Base-by-base conservation (phyloP, 1,284 basidiomycete species). In the Blastosporella zonata region DNA sequence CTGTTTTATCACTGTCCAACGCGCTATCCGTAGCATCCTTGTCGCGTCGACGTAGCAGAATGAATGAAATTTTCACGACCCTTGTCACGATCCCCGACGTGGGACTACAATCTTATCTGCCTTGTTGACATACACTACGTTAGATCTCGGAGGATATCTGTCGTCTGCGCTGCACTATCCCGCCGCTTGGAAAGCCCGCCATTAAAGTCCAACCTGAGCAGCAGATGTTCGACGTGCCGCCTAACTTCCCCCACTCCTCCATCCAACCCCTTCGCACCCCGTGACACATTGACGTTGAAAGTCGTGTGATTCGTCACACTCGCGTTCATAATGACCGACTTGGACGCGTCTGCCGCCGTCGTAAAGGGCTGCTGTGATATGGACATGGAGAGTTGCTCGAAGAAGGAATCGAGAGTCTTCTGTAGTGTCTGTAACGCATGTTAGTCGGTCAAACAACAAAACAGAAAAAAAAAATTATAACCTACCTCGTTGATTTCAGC, bases 171-270 rank as follows among this genome's bases (percentile, higher is more conserved):
- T 43, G 59, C 50, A 44, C 55, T 54, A 40, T 54, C 56, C 45
- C 58, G 54, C 42, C 77, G 77, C 38, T 73, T 78, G 13, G 86
- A 90, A 60, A 92, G 81, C 40, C 78, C 81, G 3, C 86, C 87
- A 58, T 92, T 93, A 64, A 93, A 91, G 66, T 96, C 93, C 20
- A 96, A 67, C 28, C 91, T 76, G 38, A 95, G 70, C 40, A 95
- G 66, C 45, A 96, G 62, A 38, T 91, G 78, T 64, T 96, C 93
- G 13, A 93, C 75, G 62, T 92, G 90, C 54, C 90, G 72, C 36
- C 84, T 74, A 41, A 84, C 82, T 47, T 89, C 79, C 47, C 82
- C 86, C 67, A 52, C 72, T 65, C 57, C 76, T 59, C 61, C 74
- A 62, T 71, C 75, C 65, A 62, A 65, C 50, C 59, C 77, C 63